Evolutionary conservation across 2,329 filamentous ascomycete genomes (phyloP), one percentile per base, ranked within the genome.

Genomic region (Byssothecium circinans): DNA sequence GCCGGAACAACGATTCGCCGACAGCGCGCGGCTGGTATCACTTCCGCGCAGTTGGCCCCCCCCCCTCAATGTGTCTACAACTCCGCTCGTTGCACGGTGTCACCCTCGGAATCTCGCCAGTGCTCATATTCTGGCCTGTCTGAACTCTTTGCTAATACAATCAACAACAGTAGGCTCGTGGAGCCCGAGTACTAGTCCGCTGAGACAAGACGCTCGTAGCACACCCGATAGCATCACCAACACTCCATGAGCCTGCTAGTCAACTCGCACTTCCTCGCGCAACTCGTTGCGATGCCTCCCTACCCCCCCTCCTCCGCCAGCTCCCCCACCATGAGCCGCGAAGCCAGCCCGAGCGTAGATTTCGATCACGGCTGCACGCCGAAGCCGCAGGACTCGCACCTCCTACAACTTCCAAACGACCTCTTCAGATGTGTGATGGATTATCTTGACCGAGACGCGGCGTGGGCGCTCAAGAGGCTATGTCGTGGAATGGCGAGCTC

Each of bases 401-500:
- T 70, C 35, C 53, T 69, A 30, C 58, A 56, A 43, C 60, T 70
- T 30, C 67, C 67, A 4, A 64, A 67, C 46, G 67, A 70, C 46
- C 64, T 70, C 38, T 69, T 70, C 58, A 64, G 62, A 38, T 69
- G 66, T 43, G 53, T 70, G 34, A 53, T 62, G 43, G 67, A 70
- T 54, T 67, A 70, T 43, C 57, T 70, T 5, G 60, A 68, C 35
- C 53, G 67, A 20, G 61, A 65, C 30, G 57, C 58, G 20, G 67
- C 67, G 10, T 68, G 61, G 61, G 54, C 57, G n/a, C 51, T 70
- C 20, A 70, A 69, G 57, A 54, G 58, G 6, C 40, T 63, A 25
- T 70, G 67, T 45, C 58, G 56, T 29, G 67, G 67, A 49, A 55
- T 69, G 58, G 53, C 64, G 17, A 53, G 38, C 34, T 69, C 62